Evolutionary conservation across 495 filamentous ascomycete species (phyloP), one percentile per base, ranked within the genome.

Genomic region (Terfezia claveryi): DNA sequence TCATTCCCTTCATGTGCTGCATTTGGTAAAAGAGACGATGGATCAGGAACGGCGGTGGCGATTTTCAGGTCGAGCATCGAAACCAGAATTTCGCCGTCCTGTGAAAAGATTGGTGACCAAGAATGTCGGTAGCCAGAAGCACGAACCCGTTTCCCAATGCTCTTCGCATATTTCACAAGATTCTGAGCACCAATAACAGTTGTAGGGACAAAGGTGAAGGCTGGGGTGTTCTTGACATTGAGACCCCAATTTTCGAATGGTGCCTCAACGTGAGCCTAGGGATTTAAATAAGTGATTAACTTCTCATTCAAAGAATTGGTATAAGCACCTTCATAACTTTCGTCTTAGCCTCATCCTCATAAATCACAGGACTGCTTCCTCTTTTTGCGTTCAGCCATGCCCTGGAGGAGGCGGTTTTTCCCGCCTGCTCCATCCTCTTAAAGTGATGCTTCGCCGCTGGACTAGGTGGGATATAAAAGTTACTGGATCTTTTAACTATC

Each of bases 181-280:
- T 69, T 71, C 55, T 73, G 67, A 2, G 75, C 58, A 8, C 72
- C 74, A 8, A 65, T 58, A 27, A 74, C 69, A 0, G 67, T 75
- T 17, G 64, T 70, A 2, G 73, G 74, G 41, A 76, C 60, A 56
- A 66, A 74, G 8, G 74, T 75, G 51, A 64, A 68, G 16, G 57
- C 61, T 8, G 74, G 74, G 8, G 59, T 68, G 57, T 76, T 74
- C 23, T 63, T 56, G 49, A 75, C 65, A 7, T 62, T 70, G 20
- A 64, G 60, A 9, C 74, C 74, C 74, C 74, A 77, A 59, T 77
- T 77, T 51, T 70, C 55, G 56, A 77, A 77, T 16, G 56, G 51
- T 8, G 58, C 58, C 37, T 36, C 36, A 38, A 57, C 50, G 23
- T 23, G 10, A 3, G 11, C 50, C 50, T 51, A 51, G 27, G 5